Percentiles rank a stretch among this genome's conserved stretches.
These are phyloP conservation scores for Pyrrhoderma noxium DNA, from an alignment of 1,284 basidiomycete genomes.

Conservation along the genomic window DNA sequence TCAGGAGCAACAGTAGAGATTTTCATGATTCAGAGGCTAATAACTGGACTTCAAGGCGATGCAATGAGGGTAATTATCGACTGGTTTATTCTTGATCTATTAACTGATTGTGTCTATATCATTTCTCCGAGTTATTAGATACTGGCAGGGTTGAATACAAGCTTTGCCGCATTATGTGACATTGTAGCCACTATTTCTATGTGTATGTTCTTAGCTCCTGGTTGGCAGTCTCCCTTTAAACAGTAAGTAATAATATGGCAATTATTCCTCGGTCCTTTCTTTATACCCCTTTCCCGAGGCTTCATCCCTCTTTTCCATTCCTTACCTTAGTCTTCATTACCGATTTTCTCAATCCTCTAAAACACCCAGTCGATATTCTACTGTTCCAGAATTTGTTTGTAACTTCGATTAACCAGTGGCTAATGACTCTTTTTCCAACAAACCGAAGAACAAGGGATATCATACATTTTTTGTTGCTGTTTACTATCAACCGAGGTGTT, in stretches of 20 bases:
- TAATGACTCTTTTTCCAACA: neutral
- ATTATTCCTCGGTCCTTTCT: neutral
- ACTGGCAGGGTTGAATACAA: slow-evolving; percentile 10
- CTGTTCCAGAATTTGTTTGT: no score
- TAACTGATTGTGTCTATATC: neutral
- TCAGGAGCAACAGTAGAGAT: slow-evolving; percentile 8
- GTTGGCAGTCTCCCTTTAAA: slow-evolving; percentile 4
- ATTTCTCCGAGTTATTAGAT: neutral
- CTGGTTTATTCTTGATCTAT: neutral
- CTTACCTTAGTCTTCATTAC: no score
- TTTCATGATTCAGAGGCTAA: slow-evolving; percentile 3
- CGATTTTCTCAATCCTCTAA: no score
- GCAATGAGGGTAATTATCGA: slow-evolving; percentile 6
- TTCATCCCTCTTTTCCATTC: no score
- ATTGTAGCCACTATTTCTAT: slow-evolving; percentile 13
- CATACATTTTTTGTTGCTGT: slow-evolving; percentile 6
- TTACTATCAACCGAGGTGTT: slow-evolving; percentile 14
- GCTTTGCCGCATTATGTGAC: slow-evolving; percentile 9
- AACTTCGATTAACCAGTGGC: no score
- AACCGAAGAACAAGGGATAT: slow-evolving; percentile 12
- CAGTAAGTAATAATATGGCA: neutral
- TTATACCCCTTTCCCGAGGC: no score
- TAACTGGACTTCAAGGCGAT: slow-evolving; percentile 4
- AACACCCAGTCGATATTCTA: no score
- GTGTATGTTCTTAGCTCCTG: slow-evolving; percentile 11